phyloP scores from a whole-genome alignment of 352 stramenopile species.

The Lagenidium giganteum region DNA sequence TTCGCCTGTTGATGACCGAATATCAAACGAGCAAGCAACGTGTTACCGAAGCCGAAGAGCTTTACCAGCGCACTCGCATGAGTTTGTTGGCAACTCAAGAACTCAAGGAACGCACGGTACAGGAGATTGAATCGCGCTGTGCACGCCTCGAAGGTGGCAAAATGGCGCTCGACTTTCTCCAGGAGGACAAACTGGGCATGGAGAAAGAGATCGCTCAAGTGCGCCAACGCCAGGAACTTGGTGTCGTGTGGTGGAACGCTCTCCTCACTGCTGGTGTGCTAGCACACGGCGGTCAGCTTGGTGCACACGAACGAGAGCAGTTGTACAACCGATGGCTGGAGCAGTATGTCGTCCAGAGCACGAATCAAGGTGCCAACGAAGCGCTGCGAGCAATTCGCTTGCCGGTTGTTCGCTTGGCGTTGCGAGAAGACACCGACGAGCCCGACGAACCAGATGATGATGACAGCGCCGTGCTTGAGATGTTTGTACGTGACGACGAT shows the following conservation, averaged over 20 bases:
- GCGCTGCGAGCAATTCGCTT: too few relatives aligned
- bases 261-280: constrained; percentile 38
- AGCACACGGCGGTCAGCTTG: constrained; percentile 24
- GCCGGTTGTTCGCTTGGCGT: constrained; percentile 18
- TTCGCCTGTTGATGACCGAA: constrained; percentile 55
- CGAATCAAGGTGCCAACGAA: too few relatives aligned
- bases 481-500: neutral
- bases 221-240: constrained; percentile 8
- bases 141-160: constrained; percentile 23
- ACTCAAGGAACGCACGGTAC: constrained; percentile 20
- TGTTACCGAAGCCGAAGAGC: constrained; percentile 40
- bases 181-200: constrained; percentile 24
- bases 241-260: constrained; percentile 44
- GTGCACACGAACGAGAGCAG: constrained; percentile 2
- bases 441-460: neutral
- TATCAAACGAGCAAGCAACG: constrained; percentile 63
- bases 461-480: neutral
- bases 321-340: constrained; percentile 19
- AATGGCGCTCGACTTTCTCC: constrained; percentile 27
- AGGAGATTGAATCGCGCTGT: constrained; percentile 33
- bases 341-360: too few relatives aligned
- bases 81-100: constrained; percentile 19
- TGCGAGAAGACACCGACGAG: too few relatives aligned
- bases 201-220: constrained; percentile 9
- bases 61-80: constrained; percentile 13